Evolutionary conservation across 768 basidiomycete genomes (phyloP), one percentile per base, ranked within the genome.

Genomic region (Kwoniella shandongensis): DNA sequence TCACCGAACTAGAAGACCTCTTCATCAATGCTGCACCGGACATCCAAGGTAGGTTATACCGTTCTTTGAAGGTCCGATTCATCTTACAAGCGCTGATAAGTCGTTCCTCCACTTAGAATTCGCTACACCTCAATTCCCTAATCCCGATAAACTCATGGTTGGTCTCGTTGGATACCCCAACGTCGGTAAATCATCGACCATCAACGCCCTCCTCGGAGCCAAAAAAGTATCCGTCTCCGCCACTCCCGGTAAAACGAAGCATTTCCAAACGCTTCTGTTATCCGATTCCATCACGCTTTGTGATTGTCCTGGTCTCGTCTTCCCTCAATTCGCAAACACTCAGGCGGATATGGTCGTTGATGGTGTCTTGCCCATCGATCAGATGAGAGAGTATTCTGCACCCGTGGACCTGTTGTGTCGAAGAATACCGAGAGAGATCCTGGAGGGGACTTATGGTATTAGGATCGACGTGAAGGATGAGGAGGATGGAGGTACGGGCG

Each of bases 191-290:
- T 98, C 96, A 0, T 93, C 91, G 64, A 99, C 96, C 10, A 98
- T 99, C 76, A 99, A 99, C 74, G 88, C 94, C 13, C 83, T 99
- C 4, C 82, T 99, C 8, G 96, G 94, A 38, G 88, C 92, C 73
- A 98, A 98, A 80, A 98, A 93, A 81, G 96, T 98, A 65, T 96
- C 91, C 72, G 96, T 99, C 25, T 98, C 94, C 3, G 86, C 94
- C 0, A 99, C 96, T 0, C 96, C 96, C 0, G 96, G 96, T 61
- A 97, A 98, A 78, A 99, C 96, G 12, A 99, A 99, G 74, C 96
- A 99, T 79, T 97, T 99, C 80, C 96, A 99, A 78, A 99, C 96
- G 0, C 91, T 98, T 62, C 83, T 91, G 65, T 82, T 99, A n/a
- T 91, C 93, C 1, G 84, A 88, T 22, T 80, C 83, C 2, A 87